A percentile compares a stretch with the other conserved stretches of the same genome.
Conservation (phyloP, 2,329 filamentous ascomycete species). For the Claviceps sp. region DNA sequence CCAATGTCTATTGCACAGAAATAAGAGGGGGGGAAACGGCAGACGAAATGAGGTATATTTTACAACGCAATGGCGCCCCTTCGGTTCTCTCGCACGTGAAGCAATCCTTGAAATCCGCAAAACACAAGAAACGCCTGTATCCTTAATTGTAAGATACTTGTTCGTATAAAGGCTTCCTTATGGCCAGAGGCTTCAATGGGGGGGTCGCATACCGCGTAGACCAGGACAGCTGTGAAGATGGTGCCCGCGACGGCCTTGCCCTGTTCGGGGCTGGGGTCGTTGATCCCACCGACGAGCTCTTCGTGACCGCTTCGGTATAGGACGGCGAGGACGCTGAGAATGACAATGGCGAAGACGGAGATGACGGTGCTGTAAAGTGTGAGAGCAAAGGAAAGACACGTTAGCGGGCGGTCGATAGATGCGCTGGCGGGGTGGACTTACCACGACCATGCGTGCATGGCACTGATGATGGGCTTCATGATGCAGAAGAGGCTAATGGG, state of each 20-base stretch:
- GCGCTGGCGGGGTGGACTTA: conserved; percentile 32
- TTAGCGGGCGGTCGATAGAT: conserved; percentile 9
- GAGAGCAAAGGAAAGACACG: conserved; percentile 1
- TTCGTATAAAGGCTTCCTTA: neutral
- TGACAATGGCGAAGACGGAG: conserved; percentile 50
- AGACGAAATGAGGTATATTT: conserved; percentile 4
- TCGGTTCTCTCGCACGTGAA: conserved; percentile 72
- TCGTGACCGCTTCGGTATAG: conserved; percentile 74
- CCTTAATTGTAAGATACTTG: neutral
- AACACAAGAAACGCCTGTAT: conserved; percentile 74
- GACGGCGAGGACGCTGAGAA: conserved; percentile 49
- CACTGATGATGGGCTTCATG: conserved; percentile 92
- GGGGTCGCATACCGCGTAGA: conserved; percentile 65
- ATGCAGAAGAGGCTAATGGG: conserved; percentile 19
- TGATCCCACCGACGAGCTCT: conserved; percentile 63
- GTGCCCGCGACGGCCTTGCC: conserved; percentile 68
- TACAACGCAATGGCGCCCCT: conserved; percentile 70
- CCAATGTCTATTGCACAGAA: neutral
- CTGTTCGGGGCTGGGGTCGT: conserved; percentile 59
- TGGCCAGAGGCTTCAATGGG: neutral
- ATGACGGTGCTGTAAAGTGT: conserved; percentile 51
- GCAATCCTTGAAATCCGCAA: conserved; percentile 76
- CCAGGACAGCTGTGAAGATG: conserved; percentile 74
- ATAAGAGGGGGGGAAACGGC: neutral
- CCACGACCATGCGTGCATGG: conserved; percentile 93